Evolutionary conservation across 106 monocot species (phyloP), one percentile per base, ranked within the genome.

Genomic region (Phalaenopsis aphrodite): DNA sequence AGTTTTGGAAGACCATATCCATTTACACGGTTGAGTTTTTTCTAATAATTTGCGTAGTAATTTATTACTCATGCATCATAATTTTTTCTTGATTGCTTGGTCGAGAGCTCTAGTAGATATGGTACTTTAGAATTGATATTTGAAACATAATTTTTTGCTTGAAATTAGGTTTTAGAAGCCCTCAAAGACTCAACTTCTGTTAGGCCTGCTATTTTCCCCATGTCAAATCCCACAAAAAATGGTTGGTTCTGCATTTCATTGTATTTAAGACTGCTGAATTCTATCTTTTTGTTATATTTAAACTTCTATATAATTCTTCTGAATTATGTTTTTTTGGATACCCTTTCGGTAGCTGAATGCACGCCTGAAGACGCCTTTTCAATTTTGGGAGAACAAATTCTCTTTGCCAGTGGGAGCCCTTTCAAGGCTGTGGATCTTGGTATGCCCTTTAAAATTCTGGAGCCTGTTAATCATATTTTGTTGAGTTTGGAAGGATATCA

Each of bases 181-280:
- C 84, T 98, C 19, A 98, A 92, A 84, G 92, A 93, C 71, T 98
- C 98, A 68, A 83, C 94, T 55, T 94, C 92, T 72, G 84, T 89
- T 58, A 88, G 94, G 72, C 98, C 98, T 67, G 98, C 98, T 78
- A 91, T 98, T 78, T 98, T 98, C 84, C 94, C 98, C 6, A 94
- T 98, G 98, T 98, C 98, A 78, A 98, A 98, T 87, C 98, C 98
- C 55, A 98, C 98, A 76, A 94, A 91, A 81, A 94, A 98, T 89
- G 98, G 98, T 93, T 81, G 24, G 75, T 85, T 17, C 73, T 80
- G 61, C 36, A 47, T 30, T 46, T 11, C 3, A 14, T 69, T 69
- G 69, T 39, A 64, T 69, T 69, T 69, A 10, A 5, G 38, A 12
- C 39, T 1, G 36, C 2, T 39, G 12, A 69, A 39, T 69, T 37